These are phyloP conservation scores for Myriosclerotinia duriaeana DNA, from an alignment of 2,329 filamentous ascomycete species.

Conservation along the genomic window DNA sequence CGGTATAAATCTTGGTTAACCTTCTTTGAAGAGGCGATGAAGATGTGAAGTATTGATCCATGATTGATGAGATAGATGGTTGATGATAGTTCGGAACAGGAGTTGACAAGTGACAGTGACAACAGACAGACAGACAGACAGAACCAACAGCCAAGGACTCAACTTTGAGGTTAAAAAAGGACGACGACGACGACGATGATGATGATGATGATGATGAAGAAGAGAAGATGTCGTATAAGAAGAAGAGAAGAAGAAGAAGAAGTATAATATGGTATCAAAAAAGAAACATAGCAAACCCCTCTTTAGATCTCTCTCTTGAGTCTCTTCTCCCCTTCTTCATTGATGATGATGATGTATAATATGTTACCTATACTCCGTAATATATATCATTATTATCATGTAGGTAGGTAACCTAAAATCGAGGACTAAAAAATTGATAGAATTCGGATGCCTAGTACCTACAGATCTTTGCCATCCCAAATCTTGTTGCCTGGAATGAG, in stretches of 20 bases:
- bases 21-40: constrained; percentile 55
- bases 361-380: no score
- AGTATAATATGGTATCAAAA: not conserved
- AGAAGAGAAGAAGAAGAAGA: not conserved
- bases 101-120: not conserved
- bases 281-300: no score
- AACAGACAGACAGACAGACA: not conserved
- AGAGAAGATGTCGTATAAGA: no score
- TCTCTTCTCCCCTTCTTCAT: no score
- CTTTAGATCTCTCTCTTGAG: no score
- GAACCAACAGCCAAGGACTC: not conserved
- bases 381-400: no score
- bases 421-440: not conserved
- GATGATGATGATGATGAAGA: not conserved
- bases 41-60: constrained; percentile 38
- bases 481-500: constrained; percentile 33
- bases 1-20: constrained; percentile 73
- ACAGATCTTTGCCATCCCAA: constrained; percentile 24
- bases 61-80: constrained; percentile 11
- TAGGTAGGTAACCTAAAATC: not conserved
- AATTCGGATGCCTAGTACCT: constrained; percentile 26
- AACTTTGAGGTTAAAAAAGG: not conserved
- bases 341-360: not conserved
- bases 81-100: not conserved
- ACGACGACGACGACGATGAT: no score